phyloP scores from a whole-genome alignment of 768 basidiomycete genomes.

The Baorangia bicolor region DNA sequence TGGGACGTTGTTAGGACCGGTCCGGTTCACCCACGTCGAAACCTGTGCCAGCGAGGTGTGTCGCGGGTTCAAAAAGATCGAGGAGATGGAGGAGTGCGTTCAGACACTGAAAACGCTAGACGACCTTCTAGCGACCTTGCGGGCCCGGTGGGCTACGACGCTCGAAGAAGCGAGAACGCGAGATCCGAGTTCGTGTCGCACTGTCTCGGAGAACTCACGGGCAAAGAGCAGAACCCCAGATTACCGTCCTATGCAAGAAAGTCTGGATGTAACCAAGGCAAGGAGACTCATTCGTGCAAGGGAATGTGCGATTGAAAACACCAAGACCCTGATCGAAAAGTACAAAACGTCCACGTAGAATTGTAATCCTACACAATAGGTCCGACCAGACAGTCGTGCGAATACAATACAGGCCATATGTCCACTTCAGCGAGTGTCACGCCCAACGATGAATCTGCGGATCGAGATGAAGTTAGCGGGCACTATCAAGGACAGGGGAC shows the following conservation, averaged over 20 bases:
- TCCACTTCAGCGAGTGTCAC: not conserved
- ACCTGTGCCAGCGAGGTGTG: constrained; percentile 75
- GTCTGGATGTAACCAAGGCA: constrained; percentile 57
- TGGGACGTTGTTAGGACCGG: constrained; percentile 75
- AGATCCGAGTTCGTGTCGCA: not conserved
- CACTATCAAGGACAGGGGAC: not conserved
- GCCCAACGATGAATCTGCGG: not conserved
- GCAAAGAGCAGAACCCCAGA: constrained; percentile 36
- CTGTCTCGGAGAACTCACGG: not conserved
- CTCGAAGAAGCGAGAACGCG: not conserved
- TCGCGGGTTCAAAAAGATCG: constrained; percentile 59
- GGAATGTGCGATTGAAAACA: constrained; percentile 63
- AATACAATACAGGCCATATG: not conserved
- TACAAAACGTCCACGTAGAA: constrained; percentile 7
- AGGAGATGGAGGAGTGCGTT: constrained; percentile 65
- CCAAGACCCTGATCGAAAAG: constrained; percentile 56
- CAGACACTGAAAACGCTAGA: constrained; percentile 60
- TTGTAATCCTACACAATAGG: not conserved
- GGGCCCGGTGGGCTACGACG: constrained; percentile 38
- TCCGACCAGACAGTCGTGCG: constrained; percentile 1
- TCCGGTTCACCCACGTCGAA: constrained; percentile 75
- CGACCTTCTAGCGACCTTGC: constrained; percentile 54
- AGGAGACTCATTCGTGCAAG: constrained; percentile 67
- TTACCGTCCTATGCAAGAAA: constrained; percentile 43
- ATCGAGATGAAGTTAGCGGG: constrained; percentile 11